phyloP scores from a whole-genome alignment of 108 stramenopile genomes.

The Skeletonema tropicum region DNA sequence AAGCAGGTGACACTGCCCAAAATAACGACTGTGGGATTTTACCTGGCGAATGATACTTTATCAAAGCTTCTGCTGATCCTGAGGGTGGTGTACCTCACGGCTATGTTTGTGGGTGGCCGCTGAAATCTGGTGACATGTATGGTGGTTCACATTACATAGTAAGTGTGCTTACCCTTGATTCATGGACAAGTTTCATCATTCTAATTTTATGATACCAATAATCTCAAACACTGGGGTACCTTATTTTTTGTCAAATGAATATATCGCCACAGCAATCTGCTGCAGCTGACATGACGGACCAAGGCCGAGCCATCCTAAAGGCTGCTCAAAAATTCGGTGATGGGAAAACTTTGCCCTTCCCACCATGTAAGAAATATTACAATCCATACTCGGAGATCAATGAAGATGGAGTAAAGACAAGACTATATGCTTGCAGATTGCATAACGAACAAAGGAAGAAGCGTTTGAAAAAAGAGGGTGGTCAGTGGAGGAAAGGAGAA shows the following conservation, averaged over 20 bases:
- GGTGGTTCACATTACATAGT: constrained; percentile 81
- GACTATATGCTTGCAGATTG: constrained; percentile 83
- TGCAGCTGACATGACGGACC: constrained; percentile 65
- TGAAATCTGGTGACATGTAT: constrained; percentile 74
- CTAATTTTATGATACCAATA: too few relatives aligned
- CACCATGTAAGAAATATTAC: constrained; percentile 86
- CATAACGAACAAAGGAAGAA: constrained; percentile 67
- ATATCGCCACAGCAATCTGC: constrained; percentile 32
- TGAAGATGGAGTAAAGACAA: constrained; percentile 20
- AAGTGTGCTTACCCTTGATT: too few relatives aligned
- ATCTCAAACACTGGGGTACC: too few relatives aligned
- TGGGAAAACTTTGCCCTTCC: constrained; percentile 76
- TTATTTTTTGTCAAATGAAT: too few relatives aligned
- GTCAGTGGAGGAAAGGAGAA: constrained; percentile 70
- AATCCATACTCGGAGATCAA: constrained; percentile 48
- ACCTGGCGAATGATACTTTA: constrained; percentile 87
- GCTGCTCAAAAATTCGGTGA: constrained; percentile 74
- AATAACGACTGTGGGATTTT: constrained; percentile 82
- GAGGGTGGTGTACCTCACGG: constrained; percentile 75
- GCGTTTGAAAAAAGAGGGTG: constrained; percentile 58
- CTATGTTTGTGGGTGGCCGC: constrained; percentile 66
- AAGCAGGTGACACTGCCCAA: constrained; percentile 46
- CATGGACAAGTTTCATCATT: too few relatives aligned
- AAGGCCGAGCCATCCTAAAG: constrained; percentile 72
- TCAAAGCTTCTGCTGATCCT: constrained; percentile 65